Base-by-base conservation (phyloP, 768 basidiomycete genomes). In the Rhodosporidiobolus odoratus region DNA sequence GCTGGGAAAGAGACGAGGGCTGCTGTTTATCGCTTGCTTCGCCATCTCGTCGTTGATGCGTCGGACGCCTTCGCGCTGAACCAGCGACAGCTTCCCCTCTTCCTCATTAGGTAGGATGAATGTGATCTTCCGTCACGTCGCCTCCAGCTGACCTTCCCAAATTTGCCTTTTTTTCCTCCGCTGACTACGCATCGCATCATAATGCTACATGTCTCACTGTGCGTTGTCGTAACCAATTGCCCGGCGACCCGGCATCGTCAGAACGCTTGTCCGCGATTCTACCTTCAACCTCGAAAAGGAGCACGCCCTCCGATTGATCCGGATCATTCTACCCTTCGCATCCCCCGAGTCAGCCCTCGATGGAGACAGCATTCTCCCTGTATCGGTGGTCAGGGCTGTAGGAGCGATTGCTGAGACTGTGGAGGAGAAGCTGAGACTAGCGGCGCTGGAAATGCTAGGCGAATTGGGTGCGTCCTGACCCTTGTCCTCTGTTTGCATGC, bases 321-420 rank as follows among this genome's bases (percentile, higher is more conserved):
- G 96, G 27, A 81, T 87, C 4, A 62, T 75, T n/a, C 41, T 77
- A 13, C 32, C 32, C n/a, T 67, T 73, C 23, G 19, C 65, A 23
- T 16, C n/a, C 21, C 54, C 56, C 9, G 7, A 53, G 25, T 47
- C 38, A 30, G 23, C 8, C 35, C 27, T 41, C 47, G 21, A 84
- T 17, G 78, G 78, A 4, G 84, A 89, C 7, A 78, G 41, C 3
- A 35, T 92, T 59, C 47, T 77, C 32, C 88, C 89, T 12, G 87
- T 90, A 75, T 82, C 87, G 37, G 84, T 92, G 60, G 86, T 97
- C 81, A 86, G 96, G 40, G 90, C 91, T 17, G 81, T 98, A n/a
- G 86, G 97, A 48, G 91, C 94, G 15, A 86, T 96, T 19, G 92
- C 94, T 0, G 96, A 99, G 78, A 89, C 92, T 66, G 83, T 85